A percentile compares a stretch with the other conserved stretches of the same genome.
Evolutionary conservation across 106 monocot species (phyloP).

Genomic region (Phalaenopsis aphrodite): DNA sequence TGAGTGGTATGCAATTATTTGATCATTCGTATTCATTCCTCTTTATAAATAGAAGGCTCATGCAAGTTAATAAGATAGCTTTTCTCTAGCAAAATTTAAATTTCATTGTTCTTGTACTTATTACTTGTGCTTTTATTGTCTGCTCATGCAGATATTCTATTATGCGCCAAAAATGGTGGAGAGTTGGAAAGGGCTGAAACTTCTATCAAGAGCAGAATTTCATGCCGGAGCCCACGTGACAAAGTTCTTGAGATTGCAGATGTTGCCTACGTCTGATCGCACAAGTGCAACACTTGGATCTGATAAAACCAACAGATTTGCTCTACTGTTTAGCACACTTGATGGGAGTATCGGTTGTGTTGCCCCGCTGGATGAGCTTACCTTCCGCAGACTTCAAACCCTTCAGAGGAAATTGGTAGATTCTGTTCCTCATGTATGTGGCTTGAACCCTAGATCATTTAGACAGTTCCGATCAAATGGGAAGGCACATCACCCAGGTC

Average conservation of each 20-base stretch:
- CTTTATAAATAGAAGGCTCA: too few relatives aligned
- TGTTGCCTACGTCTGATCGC: conserved; percentile 62
- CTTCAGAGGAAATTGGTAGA: conserved; percentile 82
- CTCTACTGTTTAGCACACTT: conserved; percentile 81
- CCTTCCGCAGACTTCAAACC: conserved; percentile 80
- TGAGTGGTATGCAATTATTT: too few relatives aligned
- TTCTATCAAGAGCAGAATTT: conserved; percentile 84
- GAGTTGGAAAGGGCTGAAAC: conserved; percentile 99
- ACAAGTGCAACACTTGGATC: conserved; percentile 27
- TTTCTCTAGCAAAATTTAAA: neutral
- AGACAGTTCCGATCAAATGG: conserved; percentile 80
- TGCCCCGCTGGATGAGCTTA: conserved; percentile 87
- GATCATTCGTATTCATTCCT: too few relatives aligned
- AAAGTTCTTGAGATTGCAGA: conserved; percentile 89
- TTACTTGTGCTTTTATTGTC: neutral
- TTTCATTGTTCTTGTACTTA: neutral
- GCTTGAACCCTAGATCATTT: conserved; percentile 81
- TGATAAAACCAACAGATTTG: conserved; percentile 90
- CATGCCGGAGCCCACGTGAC: conserved; percentile 81
- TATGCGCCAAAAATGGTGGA: conserved; percentile 96
- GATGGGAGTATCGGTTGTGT: conserved; percentile 94
- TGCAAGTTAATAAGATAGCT: neutral
- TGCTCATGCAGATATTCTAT: conserved; percentile 67
- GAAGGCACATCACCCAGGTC: conserved; percentile 83
- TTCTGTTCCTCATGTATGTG: conserved; percentile 77